Evolutionary conservation across 306 rosid genomes (phyloP).

Genomic region (Gillenia trifoliata): DNA sequence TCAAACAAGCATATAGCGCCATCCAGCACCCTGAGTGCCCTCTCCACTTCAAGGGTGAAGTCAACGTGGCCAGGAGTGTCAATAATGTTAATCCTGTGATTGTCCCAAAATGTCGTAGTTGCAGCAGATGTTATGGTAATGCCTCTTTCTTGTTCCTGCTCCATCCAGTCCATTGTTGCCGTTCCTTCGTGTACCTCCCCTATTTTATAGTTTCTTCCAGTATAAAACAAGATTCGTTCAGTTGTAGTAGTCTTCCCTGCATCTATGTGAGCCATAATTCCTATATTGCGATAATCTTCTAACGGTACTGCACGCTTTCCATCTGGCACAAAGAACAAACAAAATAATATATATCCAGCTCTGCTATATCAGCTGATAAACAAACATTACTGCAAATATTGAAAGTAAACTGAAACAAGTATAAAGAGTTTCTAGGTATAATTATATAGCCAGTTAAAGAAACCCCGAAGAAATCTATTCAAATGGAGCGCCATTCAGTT

Average conservation of each 20-base stretch:
- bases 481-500: background rate
- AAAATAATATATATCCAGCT: slow-evolving; percentile 15
- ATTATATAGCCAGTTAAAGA: background rate
- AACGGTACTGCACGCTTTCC: slow-evolving; percentile 57
- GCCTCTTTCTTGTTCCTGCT: slow-evolving; percentile 97
- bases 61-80: slow-evolving; percentile 98
- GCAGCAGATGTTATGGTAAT: slow-evolving; percentile 99
- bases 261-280: slow-evolving; percentile 98
- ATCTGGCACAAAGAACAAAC: slow-evolving; percentile 26
- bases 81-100: slow-evolving; percentile 88
- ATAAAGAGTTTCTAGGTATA: background rate
- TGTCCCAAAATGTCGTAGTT: slow-evolving; percentile 92
- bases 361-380: slow-evolving; percentile 2
- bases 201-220: slow-evolving; percentile 91
- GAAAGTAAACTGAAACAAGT: background rate
- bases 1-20: slow-evolving; percentile 95
- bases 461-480: background rate
- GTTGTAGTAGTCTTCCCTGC: slow-evolving; percentile 98
- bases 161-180: slow-evolving; percentile 99
- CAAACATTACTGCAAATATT: background rate
- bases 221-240: slow-evolving; percentile 75
- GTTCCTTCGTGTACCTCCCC: slow-evolving; percentile 99
- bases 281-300: slow-evolving; percentile 86
- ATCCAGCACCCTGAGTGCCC: slow-evolving; percentile 96
- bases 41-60: slow-evolving; percentile 95